A percentile compares a stretch with the other conserved stretches of the same genome.
Evolutionary conservation across 768 basidiomycete species (phyloP).

Genomic region (Pleurotus cornucopiae): DNA sequence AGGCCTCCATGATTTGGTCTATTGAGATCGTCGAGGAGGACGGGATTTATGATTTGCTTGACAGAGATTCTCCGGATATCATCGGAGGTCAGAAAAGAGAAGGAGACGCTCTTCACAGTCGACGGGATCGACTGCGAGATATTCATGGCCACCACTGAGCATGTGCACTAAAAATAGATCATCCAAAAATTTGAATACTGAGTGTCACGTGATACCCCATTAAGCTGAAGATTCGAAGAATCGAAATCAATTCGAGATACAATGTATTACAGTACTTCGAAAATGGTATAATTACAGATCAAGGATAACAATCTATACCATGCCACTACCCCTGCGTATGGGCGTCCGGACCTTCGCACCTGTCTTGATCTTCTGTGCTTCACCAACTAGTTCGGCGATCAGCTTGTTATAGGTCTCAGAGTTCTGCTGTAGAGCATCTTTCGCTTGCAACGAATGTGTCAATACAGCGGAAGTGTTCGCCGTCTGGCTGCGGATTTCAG

Average conservation of each 20-base stretch:
- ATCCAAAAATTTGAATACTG: neutral
- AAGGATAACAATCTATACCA: neutral
- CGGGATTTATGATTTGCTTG: conserved; percentile 92
- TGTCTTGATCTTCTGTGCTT: conserved; percentile 81
- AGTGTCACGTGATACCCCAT: neutral
- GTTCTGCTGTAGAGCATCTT: conserved; percentile 81
- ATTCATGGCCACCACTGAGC: conserved; percentile 56
- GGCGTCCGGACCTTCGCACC: conserved; percentile 46
- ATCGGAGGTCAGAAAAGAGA: conserved; percentile 85
- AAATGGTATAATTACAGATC: neutral
- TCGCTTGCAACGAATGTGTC: conserved; percentile 77
- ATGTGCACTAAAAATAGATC: neutral
- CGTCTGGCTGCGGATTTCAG: conserved; percentile 68
- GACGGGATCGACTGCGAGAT: conserved; percentile 88
- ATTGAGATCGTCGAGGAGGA: conserved; percentile 90
- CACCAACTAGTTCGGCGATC: conserved; percentile 88
- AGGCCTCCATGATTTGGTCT: conserved; percentile 88
- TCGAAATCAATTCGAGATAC: no score
- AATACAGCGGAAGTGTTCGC: conserved; percentile 71
- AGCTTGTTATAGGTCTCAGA: conserved; percentile 86
- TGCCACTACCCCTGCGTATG: conserved; percentile 44
- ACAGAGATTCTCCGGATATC: conserved; percentile 95
- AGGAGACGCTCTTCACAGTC: conserved; percentile 78
- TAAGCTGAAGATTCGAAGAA: neutral
- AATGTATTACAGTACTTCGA: conserved; percentile 1